phyloP scores from a whole-genome alignment of 148 eudicot species.

The Nyssa sinensis region DNA sequence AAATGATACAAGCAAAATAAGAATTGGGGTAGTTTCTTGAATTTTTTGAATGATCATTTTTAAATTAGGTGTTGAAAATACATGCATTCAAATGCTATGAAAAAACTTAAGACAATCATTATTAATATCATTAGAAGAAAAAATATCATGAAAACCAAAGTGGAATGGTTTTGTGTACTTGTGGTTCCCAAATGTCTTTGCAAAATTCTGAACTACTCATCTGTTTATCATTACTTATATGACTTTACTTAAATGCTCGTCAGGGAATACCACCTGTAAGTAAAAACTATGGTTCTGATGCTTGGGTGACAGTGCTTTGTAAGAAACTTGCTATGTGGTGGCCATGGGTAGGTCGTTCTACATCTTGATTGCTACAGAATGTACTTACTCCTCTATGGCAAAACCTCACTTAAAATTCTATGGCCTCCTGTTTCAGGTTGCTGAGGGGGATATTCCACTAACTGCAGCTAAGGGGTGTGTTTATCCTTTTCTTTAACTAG shows the following conservation, averaged over 20 bases:
- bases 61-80: not conserved
- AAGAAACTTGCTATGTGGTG: conserved; percentile 81
- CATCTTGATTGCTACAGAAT: not conserved
- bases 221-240: conserved; percentile 12
- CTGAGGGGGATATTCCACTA: conserved; percentile 78
- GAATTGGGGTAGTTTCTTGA: not conserved
- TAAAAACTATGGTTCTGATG: conserved; percentile 51
- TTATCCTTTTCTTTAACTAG: conserved; percentile 5
- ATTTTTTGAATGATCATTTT: not conserved
- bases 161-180: not conserved
- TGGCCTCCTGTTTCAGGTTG: conserved; percentile 56
- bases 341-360: conserved; percentile 71
- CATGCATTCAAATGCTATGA: not conserved
- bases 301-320: conserved; percentile 74
- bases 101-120: conserved; percentile 1
- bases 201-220: no score
- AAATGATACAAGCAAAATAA: not conserved
- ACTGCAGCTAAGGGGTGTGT: conserved; percentile 69
- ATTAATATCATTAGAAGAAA: not conserved
- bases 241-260: conserved; percentile 13
- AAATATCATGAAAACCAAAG: not conserved
- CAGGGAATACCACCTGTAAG: conserved; percentile 75
- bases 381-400: not conserved
- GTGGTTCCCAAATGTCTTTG: not conserved
- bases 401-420: not conserved